These are phyloP conservation scores for Trametes pubescens DNA, from an alignment of 1,284 basidiomycete species.

Conservation along the genomic window DNA sequence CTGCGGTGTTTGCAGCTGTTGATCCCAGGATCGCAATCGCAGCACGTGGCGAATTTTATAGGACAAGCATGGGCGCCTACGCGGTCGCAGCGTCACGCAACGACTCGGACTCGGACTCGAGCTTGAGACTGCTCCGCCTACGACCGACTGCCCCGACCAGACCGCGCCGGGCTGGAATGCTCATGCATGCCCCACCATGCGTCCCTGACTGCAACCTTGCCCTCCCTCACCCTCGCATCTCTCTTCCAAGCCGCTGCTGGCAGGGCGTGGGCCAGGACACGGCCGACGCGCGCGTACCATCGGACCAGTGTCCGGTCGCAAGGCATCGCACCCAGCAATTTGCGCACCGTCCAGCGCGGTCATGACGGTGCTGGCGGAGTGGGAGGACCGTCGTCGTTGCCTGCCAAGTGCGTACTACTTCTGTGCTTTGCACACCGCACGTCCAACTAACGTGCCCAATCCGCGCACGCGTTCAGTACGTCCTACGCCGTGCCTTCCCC, in stretches of 20 bases:
- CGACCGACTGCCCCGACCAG: constrained; percentile 28
- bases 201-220: constrained; percentile 49
- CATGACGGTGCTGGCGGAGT: constrained; percentile 18
- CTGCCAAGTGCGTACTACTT: constrained; percentile 21
- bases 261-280: constrained; percentile 55
- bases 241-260: constrained; percentile 59
- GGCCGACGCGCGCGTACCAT: constrained; percentile 36
- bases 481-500: constrained; percentile 9
- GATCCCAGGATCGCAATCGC: constrained; percentile 11
- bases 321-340: constrained; percentile 12
- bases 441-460: constrained; percentile 12
- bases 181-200: constrained; percentile 73
- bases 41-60: constrained; percentile 34
- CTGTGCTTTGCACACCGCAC: neutral
- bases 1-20: constrained; percentile 12
- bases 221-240: constrained; percentile 47
- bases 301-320: constrained; percentile 20
- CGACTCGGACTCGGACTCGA: constrained; percentile 12
- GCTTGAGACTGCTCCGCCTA: constrained; percentile 17
- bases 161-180: constrained; percentile 39
- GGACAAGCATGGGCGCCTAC: constrained; percentile 6
- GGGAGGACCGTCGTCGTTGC: constrained; percentile 17
- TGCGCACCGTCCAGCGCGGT: constrained; percentile 10
- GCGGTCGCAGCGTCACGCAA: constrained; percentile 20
- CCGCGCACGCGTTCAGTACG: constrained; percentile 14